Evolutionary conservation across 208 protist species (phyloP).

Genomic region (Leishmania amazonensis): DNA sequence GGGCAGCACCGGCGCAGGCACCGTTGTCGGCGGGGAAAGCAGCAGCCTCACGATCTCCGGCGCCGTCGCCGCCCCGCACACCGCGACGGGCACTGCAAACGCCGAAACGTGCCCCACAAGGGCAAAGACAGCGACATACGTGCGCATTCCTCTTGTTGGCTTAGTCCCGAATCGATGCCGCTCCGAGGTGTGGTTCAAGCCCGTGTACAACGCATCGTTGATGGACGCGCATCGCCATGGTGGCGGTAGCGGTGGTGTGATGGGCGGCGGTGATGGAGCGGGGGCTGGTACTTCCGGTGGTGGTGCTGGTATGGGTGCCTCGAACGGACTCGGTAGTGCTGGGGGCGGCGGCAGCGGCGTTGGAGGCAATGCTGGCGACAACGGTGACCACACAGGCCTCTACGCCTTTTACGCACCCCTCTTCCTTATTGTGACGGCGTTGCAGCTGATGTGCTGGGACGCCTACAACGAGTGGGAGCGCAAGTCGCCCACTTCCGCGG

Average conservation of each 20-base stretch:
- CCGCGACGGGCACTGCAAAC: not conserved
- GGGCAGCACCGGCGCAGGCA: not conserved
- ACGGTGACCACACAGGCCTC: slow-evolving; percentile 1
- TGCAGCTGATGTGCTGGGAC: slow-evolving; percentile 86
- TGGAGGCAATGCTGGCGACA: slow-evolving; percentile 7
- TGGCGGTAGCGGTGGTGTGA: not conserved
- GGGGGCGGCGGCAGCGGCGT: slow-evolving; percentile 1
- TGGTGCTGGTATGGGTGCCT: not conserved
- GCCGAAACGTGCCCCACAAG: not conserved
- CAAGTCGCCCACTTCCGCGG: slow-evolving; percentile 10
- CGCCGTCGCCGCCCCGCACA: not conserved
- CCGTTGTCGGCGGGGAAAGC: not conserved
- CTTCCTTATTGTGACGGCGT: slow-evolving; percentile 68
- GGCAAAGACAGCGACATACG: slow-evolving; percentile 5
- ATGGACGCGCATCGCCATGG: slow-evolving; percentile 1
- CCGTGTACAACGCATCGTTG: slow-evolving; percentile 20
- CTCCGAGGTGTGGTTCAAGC: slow-evolving; percentile 75
- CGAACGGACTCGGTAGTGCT: slow-evolving; percentile 4
- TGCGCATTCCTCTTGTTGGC: slow-evolving; percentile 64
- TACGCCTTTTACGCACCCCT: slow-evolving; percentile 67
- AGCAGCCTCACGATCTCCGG: not conserved
- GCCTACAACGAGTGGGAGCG: slow-evolving; percentile 57
- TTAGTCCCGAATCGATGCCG: slow-evolving; percentile 81
- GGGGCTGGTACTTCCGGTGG: not conserved
- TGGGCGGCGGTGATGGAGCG: slow-evolving; percentile 15